Evolutionary conservation across 495 filamentous ascomycete species (phyloP).

Genomic region (Lophiotrema nucula): DNA sequence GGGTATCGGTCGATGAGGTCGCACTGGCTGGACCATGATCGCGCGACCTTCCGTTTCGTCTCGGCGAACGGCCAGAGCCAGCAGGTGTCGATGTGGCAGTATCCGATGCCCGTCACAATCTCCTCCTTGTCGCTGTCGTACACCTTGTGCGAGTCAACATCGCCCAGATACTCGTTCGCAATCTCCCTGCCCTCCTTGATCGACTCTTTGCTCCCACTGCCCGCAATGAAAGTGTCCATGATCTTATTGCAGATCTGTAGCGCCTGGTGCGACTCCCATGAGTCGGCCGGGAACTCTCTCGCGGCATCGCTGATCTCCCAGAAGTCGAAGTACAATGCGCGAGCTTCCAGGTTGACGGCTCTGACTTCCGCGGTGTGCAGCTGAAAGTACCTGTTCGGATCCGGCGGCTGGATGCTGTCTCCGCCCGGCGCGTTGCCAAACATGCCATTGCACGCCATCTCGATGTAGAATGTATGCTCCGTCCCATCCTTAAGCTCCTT

Average conservation of each 20-base stretch:
- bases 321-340: constrained; percentile 82
- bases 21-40: constrained; percentile 96
- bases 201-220: constrained; percentile 68
- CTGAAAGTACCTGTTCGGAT: constrained; percentile 74
- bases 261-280: constrained; percentile 75
- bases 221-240: constrained; percentile 82
- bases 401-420: constrained; percentile 84
- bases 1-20: constrained; percentile 91
- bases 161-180: constrained; percentile 76
- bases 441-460: constrained; percentile 99
- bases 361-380: constrained; percentile 81
- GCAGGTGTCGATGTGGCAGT: constrained; percentile 97
- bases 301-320: constrained; percentile 76
- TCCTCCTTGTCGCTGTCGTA: constrained; percentile 72
- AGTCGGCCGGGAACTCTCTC: constrained; percentile 41
- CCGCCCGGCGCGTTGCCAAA: constrained; percentile 88
- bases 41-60: constrained; percentile 93
- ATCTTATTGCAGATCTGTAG: constrained; percentile 80
- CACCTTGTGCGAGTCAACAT: constrained; percentile 78
- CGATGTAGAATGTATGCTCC: constrained; percentile 85
- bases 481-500: constrained; percentile 76
- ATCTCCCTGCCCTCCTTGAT: constrained; percentile 78
- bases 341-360: constrained; percentile 80
- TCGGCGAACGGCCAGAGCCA: constrained; percentile 99
- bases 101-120: constrained; percentile 82